Percentiles rank a stretch among this genome's conserved stretches.
These are phyloP conservation scores for Epichloe aotearoae DNA, from an alignment of 2,329 filamentous ascomycete genomes.

Conservation along the genomic window DNA sequence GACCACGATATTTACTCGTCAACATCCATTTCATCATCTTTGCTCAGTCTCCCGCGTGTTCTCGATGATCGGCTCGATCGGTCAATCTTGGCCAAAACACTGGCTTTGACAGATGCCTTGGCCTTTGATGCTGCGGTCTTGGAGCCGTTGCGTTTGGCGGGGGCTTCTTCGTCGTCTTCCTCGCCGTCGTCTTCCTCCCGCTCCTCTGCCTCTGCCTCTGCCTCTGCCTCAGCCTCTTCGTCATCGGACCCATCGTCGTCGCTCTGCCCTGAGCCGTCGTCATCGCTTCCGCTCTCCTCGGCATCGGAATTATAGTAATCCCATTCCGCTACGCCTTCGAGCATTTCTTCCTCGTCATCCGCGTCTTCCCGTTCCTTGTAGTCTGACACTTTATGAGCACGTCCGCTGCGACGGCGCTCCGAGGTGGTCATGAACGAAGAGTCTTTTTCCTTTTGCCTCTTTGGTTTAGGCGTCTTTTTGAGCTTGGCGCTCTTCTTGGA, in stretches of 20 bases:
- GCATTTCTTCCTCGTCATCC: constrained; percentile 48
- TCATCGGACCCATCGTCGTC: constrained; percentile 8
- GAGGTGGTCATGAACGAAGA: constrained; percentile 21
- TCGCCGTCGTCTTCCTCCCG: not conserved
- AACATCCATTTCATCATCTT: constrained; percentile 21
- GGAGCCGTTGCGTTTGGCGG: constrained; percentile 14
- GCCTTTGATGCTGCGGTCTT: constrained; percentile 11
- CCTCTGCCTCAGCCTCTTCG: constrained; percentile 7
- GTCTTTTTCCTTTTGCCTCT: constrained; percentile 15
- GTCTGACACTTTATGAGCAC: constrained; percentile 30
- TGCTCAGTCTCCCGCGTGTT: constrained; percentile 13
- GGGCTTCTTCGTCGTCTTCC: constrained; percentile 6
- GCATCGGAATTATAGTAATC: constrained; percentile 30
- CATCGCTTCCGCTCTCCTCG: constrained; percentile 12
- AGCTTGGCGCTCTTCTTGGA: constrained; percentile 14
- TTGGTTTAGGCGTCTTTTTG: constrained; percentile 18
- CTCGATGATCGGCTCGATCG: constrained; percentile 14
- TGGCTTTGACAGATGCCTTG: constrained; percentile 14
- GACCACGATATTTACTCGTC: constrained; percentile 13
- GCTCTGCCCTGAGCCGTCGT: constrained; percentile 7
- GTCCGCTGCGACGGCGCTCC: constrained; percentile 44
- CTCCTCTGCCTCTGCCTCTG: constrained; percentile 4
- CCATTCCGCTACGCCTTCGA: constrained; percentile 47
- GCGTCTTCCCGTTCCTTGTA: constrained; percentile 45
- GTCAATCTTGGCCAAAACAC: constrained; percentile 9